Base-by-base conservation (phyloP, 2,329 filamentous ascomycete species). In the Thelonectria discophora region DNA sequence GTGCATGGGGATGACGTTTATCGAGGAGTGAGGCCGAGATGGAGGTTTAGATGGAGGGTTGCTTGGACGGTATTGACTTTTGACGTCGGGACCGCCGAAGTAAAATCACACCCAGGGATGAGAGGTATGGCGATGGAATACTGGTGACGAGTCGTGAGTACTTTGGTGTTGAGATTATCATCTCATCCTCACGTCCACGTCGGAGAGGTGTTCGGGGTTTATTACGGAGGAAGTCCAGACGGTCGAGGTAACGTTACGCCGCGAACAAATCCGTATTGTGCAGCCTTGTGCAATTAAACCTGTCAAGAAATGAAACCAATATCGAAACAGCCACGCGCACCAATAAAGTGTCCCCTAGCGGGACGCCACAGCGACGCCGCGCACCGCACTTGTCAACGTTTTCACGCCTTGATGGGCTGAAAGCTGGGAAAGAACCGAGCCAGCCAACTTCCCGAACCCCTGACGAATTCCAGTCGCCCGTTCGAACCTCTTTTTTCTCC, bases 191-290 rank as follows among this genome's bases (percentile, higher is more conserved):
- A 37, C 34, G 11, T 4, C 12, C 34, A 24, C 21, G 2, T 30
- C 27, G 27, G 27, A 30, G 27, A 30, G 27, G 27, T 30, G 27
- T 10, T 30, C 27, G 27, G 27, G 27, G 27, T 30, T 30, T 30
- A 30, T 30, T 30, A 30, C 27, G 8, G 27, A 15, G 20, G 17
- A 13, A 30, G 21, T 15, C 8, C 8, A 11, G n/a, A 47, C 21
- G 18, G 40, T 17, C 17, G 40, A 27, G 18, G 45, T 47, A 47
- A 47, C 45, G 45, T 47, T 47, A 27, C 45, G 45, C 45, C 21
- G 45, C 13, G 43, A 13, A 45, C 20, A 45, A 24, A 24, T 24
- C 42, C 17, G 20, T 10, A 45, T 45, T 40, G 17, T 42, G 39
- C 17, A 17, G 2, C 7, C 11, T 42, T 42, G 39, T 40, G 37